Percentiles rank a stretch among this genome's conserved stretches.
These are phyloP conservation scores for Clarkia xantiana DNA, from an alignment of 345 rosid species.

Conservation along the genomic window DNA sequence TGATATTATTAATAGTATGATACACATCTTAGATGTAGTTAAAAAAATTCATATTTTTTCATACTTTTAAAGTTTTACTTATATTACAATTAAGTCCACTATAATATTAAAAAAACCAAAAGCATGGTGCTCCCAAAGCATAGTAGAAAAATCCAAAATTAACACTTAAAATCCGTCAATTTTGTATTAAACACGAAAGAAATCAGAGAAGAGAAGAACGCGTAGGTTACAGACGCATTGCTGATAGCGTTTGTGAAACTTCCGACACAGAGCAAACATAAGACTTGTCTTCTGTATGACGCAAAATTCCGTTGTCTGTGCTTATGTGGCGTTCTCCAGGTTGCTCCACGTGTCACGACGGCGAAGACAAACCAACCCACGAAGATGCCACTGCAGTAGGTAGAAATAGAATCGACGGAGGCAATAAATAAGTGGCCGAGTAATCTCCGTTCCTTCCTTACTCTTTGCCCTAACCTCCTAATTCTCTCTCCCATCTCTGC, in stretches of 20 bases:
- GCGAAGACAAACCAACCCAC: not conserved
- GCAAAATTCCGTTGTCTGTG: conserved; percentile 4
- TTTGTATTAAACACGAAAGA: too few relatives aligned
- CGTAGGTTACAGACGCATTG: too few relatives aligned
- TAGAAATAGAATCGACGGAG: not conserved
- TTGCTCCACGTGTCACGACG: conserved; percentile 6
- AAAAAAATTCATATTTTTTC: too few relatives aligned
- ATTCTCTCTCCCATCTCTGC: conserved; percentile 1
- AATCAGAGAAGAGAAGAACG: not conserved
- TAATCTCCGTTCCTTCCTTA: not conserved
- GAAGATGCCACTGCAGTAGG: too few relatives aligned
- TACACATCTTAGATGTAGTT: too few relatives aligned
- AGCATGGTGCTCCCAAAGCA: too few relatives aligned
- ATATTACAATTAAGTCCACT: too few relatives aligned
- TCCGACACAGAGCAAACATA: conserved; percentile 1
- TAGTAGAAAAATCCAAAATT: too few relatives aligned
- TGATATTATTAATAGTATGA: too few relatives aligned
- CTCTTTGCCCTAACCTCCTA: conserved; percentile 4
- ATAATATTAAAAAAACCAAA: too few relatives aligned
- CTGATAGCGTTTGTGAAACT: not conserved
- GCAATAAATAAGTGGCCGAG: not conserved
- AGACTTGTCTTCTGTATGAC: not conserved
- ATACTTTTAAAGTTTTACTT: too few relatives aligned
- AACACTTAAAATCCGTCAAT: too few relatives aligned
- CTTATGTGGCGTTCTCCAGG: conserved; percentile 2